These are phyloP conservation scores for Kazachstania viticola DNA, from an alignment of 805 yeast genomes.

Conservation along the genomic window DNA sequence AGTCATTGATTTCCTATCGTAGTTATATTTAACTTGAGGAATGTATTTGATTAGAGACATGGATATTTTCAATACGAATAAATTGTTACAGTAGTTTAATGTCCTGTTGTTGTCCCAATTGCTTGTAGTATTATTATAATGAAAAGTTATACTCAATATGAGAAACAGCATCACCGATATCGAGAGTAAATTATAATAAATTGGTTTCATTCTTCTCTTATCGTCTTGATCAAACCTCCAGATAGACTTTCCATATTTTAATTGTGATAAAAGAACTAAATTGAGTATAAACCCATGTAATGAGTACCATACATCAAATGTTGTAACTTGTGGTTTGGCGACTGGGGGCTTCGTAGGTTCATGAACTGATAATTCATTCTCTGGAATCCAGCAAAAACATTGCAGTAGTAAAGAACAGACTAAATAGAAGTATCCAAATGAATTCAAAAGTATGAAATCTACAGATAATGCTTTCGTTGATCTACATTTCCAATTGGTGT, in stretches of 20 bases:
- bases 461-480: constrained; percentile 40
- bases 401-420: constrained; percentile 34
- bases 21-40: constrained; percentile 82
- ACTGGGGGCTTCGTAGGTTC: constrained; percentile 18
- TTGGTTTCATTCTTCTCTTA: constrained; percentile 16
- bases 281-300: constrained; percentile 36
- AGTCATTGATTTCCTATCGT: constrained; percentile 61
- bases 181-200: constrained; percentile 12
- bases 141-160: constrained; percentile 9
- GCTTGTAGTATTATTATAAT: constrained; percentile 1
- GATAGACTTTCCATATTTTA: constrained; percentile 24
- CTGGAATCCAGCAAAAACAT: constrained; percentile 27
- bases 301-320: constrained; percentile 37
- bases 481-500: constrained; percentile 29
- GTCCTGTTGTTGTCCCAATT: constrained; percentile 18
- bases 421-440: constrained; percentile 36
- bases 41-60: constrained; percentile 43
- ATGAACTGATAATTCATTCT: constrained; percentile 21
- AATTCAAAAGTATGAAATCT: constrained; percentile 37
- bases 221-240: constrained; percentile 27
- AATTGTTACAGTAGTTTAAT: constrained; percentile 15
- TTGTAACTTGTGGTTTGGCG: constrained; percentile 30
- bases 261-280: constrained; percentile 31
- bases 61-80: constrained; percentile 30
- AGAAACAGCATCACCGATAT: constrained; percentile 9